A percentile compares a stretch with the other conserved stretches of the same genome.
These are phyloP conservation scores for Turritis glabra DNA, from an alignment of 345 rosid species.

Conservation along the genomic window DNA sequence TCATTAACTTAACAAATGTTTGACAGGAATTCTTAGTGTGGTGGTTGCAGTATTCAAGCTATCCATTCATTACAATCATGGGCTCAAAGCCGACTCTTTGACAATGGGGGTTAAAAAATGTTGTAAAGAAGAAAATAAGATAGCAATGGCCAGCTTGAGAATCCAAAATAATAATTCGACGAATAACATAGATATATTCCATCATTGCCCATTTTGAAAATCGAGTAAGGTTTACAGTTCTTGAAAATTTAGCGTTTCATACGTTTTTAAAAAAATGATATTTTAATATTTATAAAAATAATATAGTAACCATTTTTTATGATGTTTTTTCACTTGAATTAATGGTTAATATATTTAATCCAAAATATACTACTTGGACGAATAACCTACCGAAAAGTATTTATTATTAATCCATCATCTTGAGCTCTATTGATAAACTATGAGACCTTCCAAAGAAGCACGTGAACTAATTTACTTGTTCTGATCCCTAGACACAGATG, in stretches of 20 bases:
- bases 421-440: background rate
- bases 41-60: conserved; percentile 31
- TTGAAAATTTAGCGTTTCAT: background rate
- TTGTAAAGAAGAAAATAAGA: background rate
- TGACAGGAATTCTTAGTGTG: conserved; percentile 8
- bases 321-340: background rate
- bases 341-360: background rate
- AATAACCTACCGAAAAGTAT: background rate
- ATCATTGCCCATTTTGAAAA: background rate
- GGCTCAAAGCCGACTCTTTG: conserved; percentile 10
- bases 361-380: background rate
- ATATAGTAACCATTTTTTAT: background rate
- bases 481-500: background rate
- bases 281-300: background rate
- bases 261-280: background rate
- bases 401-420: background rate
- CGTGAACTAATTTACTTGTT: background rate
- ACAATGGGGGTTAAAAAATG: background rate
- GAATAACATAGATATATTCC: background rate
- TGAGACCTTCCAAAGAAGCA: background rate
- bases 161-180: conserved; percentile 8
- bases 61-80: conserved; percentile 26
- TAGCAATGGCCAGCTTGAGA: background rate
- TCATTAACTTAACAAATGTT: background rate
- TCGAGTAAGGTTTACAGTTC: background rate